Evolutionary conservation across 805 yeast species (phyloP).

Genomic region (Candida khao-thaluensis): DNA sequence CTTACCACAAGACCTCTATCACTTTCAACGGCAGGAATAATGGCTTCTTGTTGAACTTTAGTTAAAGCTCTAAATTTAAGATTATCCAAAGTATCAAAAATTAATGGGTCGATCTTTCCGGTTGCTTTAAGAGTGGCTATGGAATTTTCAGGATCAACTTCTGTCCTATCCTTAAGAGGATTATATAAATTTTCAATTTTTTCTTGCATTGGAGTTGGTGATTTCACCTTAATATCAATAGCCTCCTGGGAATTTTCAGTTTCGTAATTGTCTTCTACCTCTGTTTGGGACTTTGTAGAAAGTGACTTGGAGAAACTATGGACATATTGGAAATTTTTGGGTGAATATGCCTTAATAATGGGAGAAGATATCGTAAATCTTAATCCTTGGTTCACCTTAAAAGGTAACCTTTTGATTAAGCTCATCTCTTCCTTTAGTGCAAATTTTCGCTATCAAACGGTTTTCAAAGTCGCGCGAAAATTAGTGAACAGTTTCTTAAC

Average conservation of each 20-base stretch:
- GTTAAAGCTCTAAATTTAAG: conserved; percentile 57
- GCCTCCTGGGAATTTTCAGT: not conserved
- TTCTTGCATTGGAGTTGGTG: too few species aligned
- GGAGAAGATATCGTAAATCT: not conserved
- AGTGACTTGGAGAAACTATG: too few species aligned
- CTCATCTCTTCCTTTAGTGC: conserved; percentile 4
- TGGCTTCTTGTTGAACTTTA: conserved; percentile 64
- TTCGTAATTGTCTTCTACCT: too few species aligned
- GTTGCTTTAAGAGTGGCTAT: conserved; percentile 13
- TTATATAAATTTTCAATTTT: not conserved
- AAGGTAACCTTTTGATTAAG: conserved; percentile 1
- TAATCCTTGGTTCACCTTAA: not conserved
- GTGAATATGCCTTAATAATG: not conserved
- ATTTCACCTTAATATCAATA: not conserved
- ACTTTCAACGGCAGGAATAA: conserved; percentile 53
- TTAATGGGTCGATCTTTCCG: not conserved
- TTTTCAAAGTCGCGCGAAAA: not conserved
- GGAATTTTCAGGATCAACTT: conserved; percentile 13
- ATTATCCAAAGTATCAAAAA: conserved; percentile 33
- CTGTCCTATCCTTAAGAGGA: conserved; percentile 1
- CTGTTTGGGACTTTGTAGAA: too few species aligned
- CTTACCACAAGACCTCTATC: conserved; percentile 74
- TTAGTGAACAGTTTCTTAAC: conserved; percentile 4
- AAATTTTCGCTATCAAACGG: conserved; percentile 3
- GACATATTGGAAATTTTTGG: too few species aligned